These are phyloP conservation scores for Ganoderma sinense DNA, from an alignment of 1,284 basidiomycete species.

Conservation along the genomic window DNA sequence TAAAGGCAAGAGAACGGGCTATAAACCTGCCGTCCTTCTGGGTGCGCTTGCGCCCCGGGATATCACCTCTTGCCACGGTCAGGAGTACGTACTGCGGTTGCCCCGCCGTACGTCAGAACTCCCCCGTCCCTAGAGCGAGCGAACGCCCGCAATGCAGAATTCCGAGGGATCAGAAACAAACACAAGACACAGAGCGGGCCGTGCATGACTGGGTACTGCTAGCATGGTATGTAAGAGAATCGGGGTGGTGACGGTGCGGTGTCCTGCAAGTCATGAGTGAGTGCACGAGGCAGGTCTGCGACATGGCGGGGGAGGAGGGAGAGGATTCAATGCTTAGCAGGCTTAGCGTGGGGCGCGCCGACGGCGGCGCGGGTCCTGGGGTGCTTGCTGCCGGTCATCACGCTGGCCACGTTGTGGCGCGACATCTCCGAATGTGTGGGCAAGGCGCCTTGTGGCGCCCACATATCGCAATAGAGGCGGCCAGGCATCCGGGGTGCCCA, in stretches of 20 bases:
- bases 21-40: not conserved
- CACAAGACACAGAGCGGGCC: not conserved
- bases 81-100: slow-evolving; percentile 1
- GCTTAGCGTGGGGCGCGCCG: no score
- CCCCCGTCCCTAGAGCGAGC: slow-evolving; percentile 5
- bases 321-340: no score
- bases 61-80: slow-evolving; percentile 3
- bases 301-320: no score
- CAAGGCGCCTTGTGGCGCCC: slow-evolving; percentile 8
- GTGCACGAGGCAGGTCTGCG: no score
- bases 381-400: no score
- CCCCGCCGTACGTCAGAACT: slow-evolving; percentile 10
- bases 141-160: not conserved
- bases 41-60: not conserved
- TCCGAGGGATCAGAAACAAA: not conserved
- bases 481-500: not conserved
- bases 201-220: not conserved
- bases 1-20: not conserved
- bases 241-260: no score
- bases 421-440: not conserved
- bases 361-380: no score
- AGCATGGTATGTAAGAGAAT: not conserved
- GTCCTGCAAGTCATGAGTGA: no score
- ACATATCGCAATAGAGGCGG: slow-evolving; percentile 10
- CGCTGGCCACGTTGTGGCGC: no score